Evolutionary conservation across 805 yeast genomes (phyloP).

Genomic region (Candida awuae): DNA sequence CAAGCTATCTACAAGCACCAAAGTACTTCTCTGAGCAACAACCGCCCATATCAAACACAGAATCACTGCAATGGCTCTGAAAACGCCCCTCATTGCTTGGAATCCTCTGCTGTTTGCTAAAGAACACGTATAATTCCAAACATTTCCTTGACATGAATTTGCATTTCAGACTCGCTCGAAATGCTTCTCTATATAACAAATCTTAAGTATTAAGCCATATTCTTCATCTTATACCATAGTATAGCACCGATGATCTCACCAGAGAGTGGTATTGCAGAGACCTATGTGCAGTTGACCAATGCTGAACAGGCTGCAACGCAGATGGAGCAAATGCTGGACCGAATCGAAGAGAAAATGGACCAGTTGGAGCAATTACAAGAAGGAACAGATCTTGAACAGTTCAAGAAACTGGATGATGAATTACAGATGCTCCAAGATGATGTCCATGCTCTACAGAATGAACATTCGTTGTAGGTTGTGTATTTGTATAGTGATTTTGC

Average conservation of each 20-base stretch:
- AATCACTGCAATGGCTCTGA: background rate
- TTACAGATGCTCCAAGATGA: constrained; percentile 2
- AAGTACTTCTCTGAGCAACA: background rate
- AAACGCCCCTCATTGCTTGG: background rate
- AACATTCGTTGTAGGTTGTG: background rate
- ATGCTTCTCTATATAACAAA: no score
- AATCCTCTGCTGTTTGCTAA: no score
- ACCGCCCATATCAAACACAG: background rate
- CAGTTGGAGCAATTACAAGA: constrained; percentile 29
- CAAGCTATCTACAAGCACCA: background rate
- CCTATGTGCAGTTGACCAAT: constrained; percentile 5
- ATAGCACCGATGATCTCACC: background rate
- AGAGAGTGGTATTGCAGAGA: constrained; percentile 6
- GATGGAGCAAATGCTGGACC: constrained; percentile 58
- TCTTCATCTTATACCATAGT: background rate
- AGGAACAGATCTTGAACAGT: constrained; percentile 1
- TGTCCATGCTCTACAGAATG: background rate
- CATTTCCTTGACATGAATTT: background rate
- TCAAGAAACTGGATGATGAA: constrained; percentile 11
- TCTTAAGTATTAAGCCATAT: no score
- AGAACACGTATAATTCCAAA: no score
- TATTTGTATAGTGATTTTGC: background rate
- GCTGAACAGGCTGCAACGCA: constrained; percentile 21
- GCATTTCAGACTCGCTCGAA: background rate
- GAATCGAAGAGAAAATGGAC: constrained; percentile 58